These are phyloP conservation scores for Hypoxylon sp. DNA, from an alignment of 2,329 filamentous ascomycete species.

Conservation along the genomic window DNA sequence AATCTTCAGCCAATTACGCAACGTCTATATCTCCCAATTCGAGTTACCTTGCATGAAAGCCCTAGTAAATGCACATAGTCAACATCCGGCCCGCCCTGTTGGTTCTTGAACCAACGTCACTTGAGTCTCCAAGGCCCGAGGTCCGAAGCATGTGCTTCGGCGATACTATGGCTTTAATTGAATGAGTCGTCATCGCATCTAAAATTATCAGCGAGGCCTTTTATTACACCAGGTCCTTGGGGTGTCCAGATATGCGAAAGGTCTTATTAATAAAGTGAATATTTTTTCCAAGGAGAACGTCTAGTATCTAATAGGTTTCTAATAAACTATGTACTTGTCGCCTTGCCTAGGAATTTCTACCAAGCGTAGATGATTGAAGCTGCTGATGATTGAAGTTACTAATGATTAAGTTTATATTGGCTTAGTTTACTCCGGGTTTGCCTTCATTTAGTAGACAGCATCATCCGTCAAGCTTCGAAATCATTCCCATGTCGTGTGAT, in stretches of 20 bases:
- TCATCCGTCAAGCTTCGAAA: not conserved
- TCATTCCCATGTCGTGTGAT: slow-evolving; percentile 2
- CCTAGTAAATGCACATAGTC: slow-evolving; percentile 12
- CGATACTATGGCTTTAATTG: slow-evolving; percentile 22
- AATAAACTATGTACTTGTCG: too few relatives aligned
- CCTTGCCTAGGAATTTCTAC: too few relatives aligned
- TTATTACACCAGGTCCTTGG: too few relatives aligned
- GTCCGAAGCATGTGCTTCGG: slow-evolving; percentile 19
- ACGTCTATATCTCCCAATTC: not conserved
- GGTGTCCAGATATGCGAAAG: not conserved
- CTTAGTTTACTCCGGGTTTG: not conserved
- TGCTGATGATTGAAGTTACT: too few relatives aligned
- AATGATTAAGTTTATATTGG: too few relatives aligned
- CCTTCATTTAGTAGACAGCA: slow-evolving; percentile 7
- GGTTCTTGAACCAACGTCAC: slow-evolving; percentile 12
- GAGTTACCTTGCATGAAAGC: slow-evolving; percentile 13
- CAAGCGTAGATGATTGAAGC: too few relatives aligned
- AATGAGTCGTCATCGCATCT: slow-evolving; percentile 11
- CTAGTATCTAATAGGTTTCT: too few relatives aligned
- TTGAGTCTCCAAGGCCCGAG: not conserved
- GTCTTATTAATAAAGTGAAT: slow-evolving; percentile 18
- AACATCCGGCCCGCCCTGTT: slow-evolving; percentile 7
- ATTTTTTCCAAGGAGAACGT: too few relatives aligned
- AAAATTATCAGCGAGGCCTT: slow-evolving; percentile 26
- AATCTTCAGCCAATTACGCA: slow-evolving; percentile 19